Evolutionary conservation across 768 basidiomycete genomes (phyloP).

Genomic region (Peribolospora kevripleyi): DNA sequence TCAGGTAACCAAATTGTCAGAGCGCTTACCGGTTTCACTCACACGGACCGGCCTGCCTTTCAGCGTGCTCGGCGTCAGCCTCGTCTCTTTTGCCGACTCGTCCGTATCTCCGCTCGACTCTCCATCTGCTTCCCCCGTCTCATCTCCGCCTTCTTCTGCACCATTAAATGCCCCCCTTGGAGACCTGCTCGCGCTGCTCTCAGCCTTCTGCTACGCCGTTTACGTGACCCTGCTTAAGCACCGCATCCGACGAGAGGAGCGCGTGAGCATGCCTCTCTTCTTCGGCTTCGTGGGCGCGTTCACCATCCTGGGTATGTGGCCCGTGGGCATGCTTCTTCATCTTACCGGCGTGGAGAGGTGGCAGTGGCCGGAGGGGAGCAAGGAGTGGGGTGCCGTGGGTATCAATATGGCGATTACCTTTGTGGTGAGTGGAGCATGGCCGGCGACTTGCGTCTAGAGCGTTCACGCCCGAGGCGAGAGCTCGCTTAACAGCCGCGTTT

Average conservation of each 20-base stretch:
- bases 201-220: slow-evolving; percentile 62
- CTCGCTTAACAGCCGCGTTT: neutral
- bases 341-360: slow-evolving; percentile 45
- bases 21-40: neutral
- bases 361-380: slow-evolving; percentile 35
- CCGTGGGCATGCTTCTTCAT: slow-evolving; percentile 53
- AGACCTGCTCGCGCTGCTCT: slow-evolving; percentile 60
- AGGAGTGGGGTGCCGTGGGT: slow-evolving; percentile 28
- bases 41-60: neutral
- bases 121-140: slow-evolving; percentile 4
- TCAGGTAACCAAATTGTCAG: slow-evolving; percentile 7
- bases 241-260: slow-evolving; percentile 41
- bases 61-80: slow-evolving; percentile 56
- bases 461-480: neutral
- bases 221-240: slow-evolving; percentile 82
- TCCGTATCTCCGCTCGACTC: slow-evolving; percentile 4
- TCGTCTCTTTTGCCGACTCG: slow-evolving; percentile 67
- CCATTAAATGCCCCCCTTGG: slow-evolving; percentile 32
- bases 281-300: slow-evolving; percentile 79
- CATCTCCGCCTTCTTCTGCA: slow-evolving; percentile 2
- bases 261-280: slow-evolving; percentile 80
- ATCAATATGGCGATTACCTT: slow-evolving; percentile 29
- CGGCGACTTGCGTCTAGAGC: neutral
- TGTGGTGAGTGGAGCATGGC: slow-evolving; percentile 1
- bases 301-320: slow-evolving; percentile 53